Base-by-base conservation (phyloP, 768 basidiomycete genomes). In the Hortiboletus campestris region DNA sequence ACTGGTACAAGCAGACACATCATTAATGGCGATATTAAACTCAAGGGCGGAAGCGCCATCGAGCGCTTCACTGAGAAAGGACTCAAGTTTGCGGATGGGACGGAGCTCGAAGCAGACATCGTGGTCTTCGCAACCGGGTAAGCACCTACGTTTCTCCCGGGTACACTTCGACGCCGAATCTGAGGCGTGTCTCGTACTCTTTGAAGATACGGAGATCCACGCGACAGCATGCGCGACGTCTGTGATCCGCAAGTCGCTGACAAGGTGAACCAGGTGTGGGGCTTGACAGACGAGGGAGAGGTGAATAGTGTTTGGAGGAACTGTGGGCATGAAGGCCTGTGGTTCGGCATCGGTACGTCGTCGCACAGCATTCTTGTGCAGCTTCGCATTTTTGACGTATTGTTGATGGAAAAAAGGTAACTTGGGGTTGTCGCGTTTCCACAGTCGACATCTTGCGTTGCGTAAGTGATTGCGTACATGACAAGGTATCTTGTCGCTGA, bases 281-380 rank as follows among this genome's bases (percentile, higher is more conserved):
- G 85, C 17, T 53, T 86, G 45, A 77, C 85, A 57, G 71, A 76
- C 19, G 84, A 91, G 71, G 84, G 86, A 0, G 86, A 89, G 64
- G 63, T 83, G 25, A 69, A 75, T 2, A 76, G 80, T 2, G 61
- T 64, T 20, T 73, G 69, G 68, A 65, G 65, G 47, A 55, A 69
- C 28, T 69, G 58, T 40, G 71, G 72, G 17, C 65, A 74, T 40
- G 68, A 78, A 1, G 78, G 78, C 25, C 46, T 69, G 29, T 69
- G 70, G 68, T 69, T 71, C 20, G 61, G 59, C 31, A 12, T 67
- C 19, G 70, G 68, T 71, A 52, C 38, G 67, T 61, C 49, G 1
- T 34, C 39, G n/a, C 12, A 46, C n/a, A 2, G 11, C 17, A 43
- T 48, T 40, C 14, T 19, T 17, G 19, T 17, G 14, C 31, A 4